A percentile compares a stretch with the other conserved stretches of the same genome.
phyloP scores from a whole-genome alignment of 2,329 filamentous ascomycete species.

The Dissoconium aciculare region DNA sequence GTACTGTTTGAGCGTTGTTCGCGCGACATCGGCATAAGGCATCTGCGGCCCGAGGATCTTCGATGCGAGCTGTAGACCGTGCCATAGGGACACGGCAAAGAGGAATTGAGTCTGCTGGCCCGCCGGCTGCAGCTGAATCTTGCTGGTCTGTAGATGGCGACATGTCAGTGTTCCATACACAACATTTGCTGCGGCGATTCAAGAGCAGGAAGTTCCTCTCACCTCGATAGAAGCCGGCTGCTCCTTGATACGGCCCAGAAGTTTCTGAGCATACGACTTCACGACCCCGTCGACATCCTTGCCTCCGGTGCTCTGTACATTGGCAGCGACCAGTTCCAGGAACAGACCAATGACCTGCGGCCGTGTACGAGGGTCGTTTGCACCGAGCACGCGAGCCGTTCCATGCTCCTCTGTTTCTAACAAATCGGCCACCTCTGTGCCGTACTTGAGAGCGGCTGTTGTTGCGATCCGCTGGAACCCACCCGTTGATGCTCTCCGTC shows the following conservation, averaged over 20 bases:
- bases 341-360: conserved; percentile 29
- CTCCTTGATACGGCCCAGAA: conserved; percentile 22
- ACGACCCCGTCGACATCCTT: conserved; percentile 26
- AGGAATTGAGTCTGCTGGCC: conserved; percentile 17
- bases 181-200: not conserved
- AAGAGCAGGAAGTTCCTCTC: conserved; percentile 1
- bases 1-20: conserved; percentile 15
- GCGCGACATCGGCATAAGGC: conserved; percentile 12
- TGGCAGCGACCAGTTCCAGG: conserved; percentile 30
- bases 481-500: conserved; percentile 20
- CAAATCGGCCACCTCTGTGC: conserved; percentile 27
- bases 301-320: conserved; percentile 21
- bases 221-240: not conserved
- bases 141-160: too few relatives aligned
- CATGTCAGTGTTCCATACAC: conserved; percentile 2
- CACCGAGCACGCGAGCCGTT: conserved; percentile 10
- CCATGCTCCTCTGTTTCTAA: conserved; percentile 30
- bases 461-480: conserved; percentile 26
- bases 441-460: conserved; percentile 25
- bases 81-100: conserved; percentile 26
- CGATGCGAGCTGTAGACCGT: conserved; percentile 30
- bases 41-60: conserved; percentile 27
- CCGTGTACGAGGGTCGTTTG: conserved; percentile 21
- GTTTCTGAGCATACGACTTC: conserved; percentile 25
- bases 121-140: too few relatives aligned